Evolutionary conservation across 495 filamentous ascomycete genomes (phyloP), one percentile per base, ranked within the genome.

Genomic region (Aspergillus affinis): DNA sequence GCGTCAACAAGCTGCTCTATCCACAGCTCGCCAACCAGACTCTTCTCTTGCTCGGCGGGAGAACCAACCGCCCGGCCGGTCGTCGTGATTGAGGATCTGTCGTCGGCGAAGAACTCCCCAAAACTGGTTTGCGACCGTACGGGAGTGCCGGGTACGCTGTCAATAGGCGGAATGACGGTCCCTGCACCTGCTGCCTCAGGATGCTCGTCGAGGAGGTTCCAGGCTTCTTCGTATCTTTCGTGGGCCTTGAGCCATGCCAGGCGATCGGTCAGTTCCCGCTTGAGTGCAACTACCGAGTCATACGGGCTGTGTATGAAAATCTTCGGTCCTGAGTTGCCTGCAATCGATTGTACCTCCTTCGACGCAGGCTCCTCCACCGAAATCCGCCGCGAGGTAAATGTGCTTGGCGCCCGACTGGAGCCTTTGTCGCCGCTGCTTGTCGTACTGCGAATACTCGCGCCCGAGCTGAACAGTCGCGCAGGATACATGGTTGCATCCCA

Each of bases 241-340:
- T 86, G 90, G 46, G 90, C 87, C 10, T 94, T 72, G 1, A 97
- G 75, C 93, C 92, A 98, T 6, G 82, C 78, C 15, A 98, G 74
- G 63, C 94, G 92, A 69, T 98, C 94, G 0, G 84, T 73, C 13
- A 92, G 78, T 62, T 96, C 93, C 61, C 94, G 78, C 65, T 91
- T 91, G 0, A 93, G 88, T 0, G 91, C 89, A 56, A 96, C 78
- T 21, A 97, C 84, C 63, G 92, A 96, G 74, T 98, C 94, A 64
- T 94, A 98, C 1, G 95, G 95, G 65, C 92, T 97, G 54, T 95
- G 91, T 30, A 98, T 89, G 69, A 96, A 97, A 26, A 98, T 90
- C 65, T 97, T 98, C 61, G 92, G 82, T 0, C 94, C 93, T 7
- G 86, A 82, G 17, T 85, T 85, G 18, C 72, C 71, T 18, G 76